These are phyloP conservation scores for Lojkania enalia DNA, from an alignment of 2,329 filamentous ascomycete genomes.

Conservation along the genomic window DNA sequence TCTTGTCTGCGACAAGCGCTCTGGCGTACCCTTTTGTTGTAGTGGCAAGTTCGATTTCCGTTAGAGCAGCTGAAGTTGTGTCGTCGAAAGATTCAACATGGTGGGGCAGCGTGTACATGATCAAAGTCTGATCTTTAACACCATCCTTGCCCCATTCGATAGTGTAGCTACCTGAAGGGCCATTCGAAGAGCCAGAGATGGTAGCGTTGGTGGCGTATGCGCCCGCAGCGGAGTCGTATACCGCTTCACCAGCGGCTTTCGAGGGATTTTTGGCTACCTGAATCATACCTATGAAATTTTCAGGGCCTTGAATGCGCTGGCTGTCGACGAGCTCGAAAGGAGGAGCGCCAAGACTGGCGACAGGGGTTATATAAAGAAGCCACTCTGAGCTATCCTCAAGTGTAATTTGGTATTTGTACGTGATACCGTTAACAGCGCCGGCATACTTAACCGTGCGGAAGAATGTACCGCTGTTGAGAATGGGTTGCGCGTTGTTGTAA, in stretches of 20 bases:
- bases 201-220: constrained; percentile 69
- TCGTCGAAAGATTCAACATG: constrained; percentile 76
- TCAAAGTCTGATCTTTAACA: constrained; percentile 58
- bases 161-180: constrained; percentile 67
- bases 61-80: constrained; percentile 53
- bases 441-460: constrained; percentile 65
- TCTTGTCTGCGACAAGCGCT: constrained; percentile 56
- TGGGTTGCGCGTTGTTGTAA: constrained; percentile 71
- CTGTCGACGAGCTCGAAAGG: constrained; percentile 70
- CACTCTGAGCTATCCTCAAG: constrained; percentile 73
- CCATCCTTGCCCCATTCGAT: constrained; percentile 75
- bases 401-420: constrained; percentile 74
- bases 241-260: constrained; percentile 58
- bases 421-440: constrained; percentile 49
- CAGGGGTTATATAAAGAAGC: constrained; percentile 76
- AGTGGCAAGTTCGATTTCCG: constrained; percentile 68
- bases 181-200: constrained; percentile 50
- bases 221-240: constrained; percentile 77
- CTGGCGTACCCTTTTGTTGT: constrained; percentile 85
- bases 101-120: constrained; percentile 92
- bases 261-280: constrained; percentile 81
- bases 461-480: constrained; percentile 74
- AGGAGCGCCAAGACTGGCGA: constrained; percentile 60
- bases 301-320: constrained; percentile 65
- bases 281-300: constrained; percentile 73